phyloP scores from a whole-genome alignment of 352 stramenopile species.

The Saprolegnia parasitica region DNA sequence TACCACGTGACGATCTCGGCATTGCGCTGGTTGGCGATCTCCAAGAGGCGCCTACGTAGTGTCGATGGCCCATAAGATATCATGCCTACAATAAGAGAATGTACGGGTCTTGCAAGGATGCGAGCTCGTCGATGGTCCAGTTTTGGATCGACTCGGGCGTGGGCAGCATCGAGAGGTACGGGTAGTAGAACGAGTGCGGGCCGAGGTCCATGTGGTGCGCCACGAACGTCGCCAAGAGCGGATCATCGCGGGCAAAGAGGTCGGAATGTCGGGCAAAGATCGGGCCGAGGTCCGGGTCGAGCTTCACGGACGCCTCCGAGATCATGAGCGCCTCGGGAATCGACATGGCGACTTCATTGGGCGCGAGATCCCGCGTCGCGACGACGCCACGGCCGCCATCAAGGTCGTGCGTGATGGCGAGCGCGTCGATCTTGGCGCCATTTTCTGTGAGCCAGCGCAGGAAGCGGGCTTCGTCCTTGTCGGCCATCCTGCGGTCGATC shows the following conservation, averaged over 20 bases:
- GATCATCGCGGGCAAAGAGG: slow-evolving; percentile 74
- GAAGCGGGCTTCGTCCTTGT: neutral
- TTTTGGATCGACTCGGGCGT: slow-evolving; percentile 72
- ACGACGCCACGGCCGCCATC: slow-evolving; percentile 54
- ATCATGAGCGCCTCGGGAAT: slow-evolving; percentile 69
- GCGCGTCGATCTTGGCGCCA: slow-evolving; percentile 34
- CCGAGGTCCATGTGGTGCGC: slow-evolving; percentile 62
- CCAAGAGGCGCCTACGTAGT: slow-evolving; percentile 38
- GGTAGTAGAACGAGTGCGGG: slow-evolving; percentile 76
- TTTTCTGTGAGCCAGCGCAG: slow-evolving; percentile 33
- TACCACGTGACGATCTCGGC: slow-evolving; percentile 59
- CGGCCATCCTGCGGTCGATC: neutral
- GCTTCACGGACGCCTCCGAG: slow-evolving; percentile 57
- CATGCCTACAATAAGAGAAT: slow-evolving; percentile 16
- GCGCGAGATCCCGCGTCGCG: slow-evolving; percentile 45
- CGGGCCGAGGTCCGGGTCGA: slow-evolving; percentile 41
- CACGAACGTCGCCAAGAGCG: slow-evolving; percentile 78
- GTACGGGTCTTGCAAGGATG: slow-evolving; percentile 65
- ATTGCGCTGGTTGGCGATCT: slow-evolving; percentile 44
- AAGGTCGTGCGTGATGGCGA: slow-evolving; percentile 30
- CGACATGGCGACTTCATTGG: slow-evolving; percentile 59
- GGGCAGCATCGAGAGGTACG: slow-evolving; percentile 83
- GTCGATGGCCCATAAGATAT: neutral
- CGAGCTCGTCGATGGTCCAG: slow-evolving; percentile 66
- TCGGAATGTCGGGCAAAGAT: slow-evolving; percentile 53